phyloP scores from a whole-genome alignment of 2,329 filamentous ascomycete genomes.

The Fusarium sulawesiense region DNA sequence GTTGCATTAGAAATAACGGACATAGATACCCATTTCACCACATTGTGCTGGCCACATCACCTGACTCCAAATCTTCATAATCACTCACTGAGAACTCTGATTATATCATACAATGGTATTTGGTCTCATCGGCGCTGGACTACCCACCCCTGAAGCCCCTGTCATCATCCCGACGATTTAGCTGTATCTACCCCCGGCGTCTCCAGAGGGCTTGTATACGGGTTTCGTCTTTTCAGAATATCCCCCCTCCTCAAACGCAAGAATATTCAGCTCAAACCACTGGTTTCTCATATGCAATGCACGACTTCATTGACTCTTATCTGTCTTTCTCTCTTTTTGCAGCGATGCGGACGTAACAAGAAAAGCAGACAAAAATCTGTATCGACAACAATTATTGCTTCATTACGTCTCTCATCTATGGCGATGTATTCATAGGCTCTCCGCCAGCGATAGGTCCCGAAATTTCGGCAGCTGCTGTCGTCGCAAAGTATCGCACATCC shows the following conservation, averaged over 20 bases:
- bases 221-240: conserved; percentile 26
- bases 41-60: conserved; percentile 27
- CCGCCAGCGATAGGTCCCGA: conserved; percentile 59
- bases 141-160: conserved; percentile 13
- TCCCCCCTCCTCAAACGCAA: conserved; percentile 4
- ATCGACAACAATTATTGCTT: conserved; percentile 64
- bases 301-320: conserved; percentile 30
- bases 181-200: background rate
- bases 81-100: conserved; percentile 41
- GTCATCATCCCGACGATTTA: conserved; percentile 12
- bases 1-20: conserved; percentile 4
- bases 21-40: conserved; percentile 28
- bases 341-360: conserved; percentile 36
- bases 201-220: conserved; percentile 12
- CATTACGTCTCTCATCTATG: conserved; percentile 66
- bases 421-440: conserved; percentile 74
- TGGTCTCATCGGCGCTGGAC: conserved; percentile 32
- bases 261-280: conserved; percentile 23
- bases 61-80: conserved; percentile 29
- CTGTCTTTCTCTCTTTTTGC: conserved; percentile 26
- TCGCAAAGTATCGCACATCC: conserved; percentile 97
- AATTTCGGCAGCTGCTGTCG: conserved; percentile 78
- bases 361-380: conserved; percentile 37
- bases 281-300: conserved; percentile 44
- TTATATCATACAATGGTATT: conserved; percentile 46